A percentile compares a stretch with the other conserved stretches of the same genome.
These are phyloP conservation scores for Xylaria sp. DNA, from an alignment of 2,329 filamentous ascomycete genomes.

Conservation along the genomic window DNA sequence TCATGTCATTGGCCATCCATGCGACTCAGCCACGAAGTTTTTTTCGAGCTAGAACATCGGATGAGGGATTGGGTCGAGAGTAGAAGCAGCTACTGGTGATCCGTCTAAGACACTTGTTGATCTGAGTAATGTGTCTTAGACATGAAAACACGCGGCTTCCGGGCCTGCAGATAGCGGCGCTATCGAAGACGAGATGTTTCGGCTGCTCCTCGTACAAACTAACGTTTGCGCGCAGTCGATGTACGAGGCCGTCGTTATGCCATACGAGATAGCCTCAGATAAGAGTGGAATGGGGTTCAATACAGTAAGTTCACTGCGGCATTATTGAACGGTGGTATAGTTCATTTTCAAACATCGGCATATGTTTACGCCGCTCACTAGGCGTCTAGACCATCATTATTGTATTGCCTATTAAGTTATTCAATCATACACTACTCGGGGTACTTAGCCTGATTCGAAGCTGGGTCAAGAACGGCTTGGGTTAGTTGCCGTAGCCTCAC, in stretches of 20 bases:
- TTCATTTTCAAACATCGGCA: no score
- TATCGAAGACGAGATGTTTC: background rate
- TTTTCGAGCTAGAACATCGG: background rate
- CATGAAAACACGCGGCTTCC: background rate
- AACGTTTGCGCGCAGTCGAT: background rate
- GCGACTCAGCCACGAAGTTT: background rate
- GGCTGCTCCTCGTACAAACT: background rate
- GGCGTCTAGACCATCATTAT: background rate
- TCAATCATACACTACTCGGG: background rate
- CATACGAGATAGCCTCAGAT: background rate
- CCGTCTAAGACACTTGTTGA: background rate
- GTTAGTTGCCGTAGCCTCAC: background rate
- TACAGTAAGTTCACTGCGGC: constrained; percentile 2
- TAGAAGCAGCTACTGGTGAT: background rate
- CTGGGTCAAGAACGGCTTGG: background rate
- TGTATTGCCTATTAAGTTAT: background rate
- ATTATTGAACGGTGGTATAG: background rate
- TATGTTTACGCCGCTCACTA: background rate
- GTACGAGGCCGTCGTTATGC: background rate
- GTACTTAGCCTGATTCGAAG: background rate
- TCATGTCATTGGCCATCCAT: background rate
- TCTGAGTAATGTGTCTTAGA: background rate
- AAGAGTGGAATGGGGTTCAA: background rate
- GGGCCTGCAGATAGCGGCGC: background rate
- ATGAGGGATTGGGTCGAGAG: background rate